These are phyloP conservation scores for Coffea eugenioides DNA, from an alignment of 257 asterid species.

Conservation along the genomic window DNA sequence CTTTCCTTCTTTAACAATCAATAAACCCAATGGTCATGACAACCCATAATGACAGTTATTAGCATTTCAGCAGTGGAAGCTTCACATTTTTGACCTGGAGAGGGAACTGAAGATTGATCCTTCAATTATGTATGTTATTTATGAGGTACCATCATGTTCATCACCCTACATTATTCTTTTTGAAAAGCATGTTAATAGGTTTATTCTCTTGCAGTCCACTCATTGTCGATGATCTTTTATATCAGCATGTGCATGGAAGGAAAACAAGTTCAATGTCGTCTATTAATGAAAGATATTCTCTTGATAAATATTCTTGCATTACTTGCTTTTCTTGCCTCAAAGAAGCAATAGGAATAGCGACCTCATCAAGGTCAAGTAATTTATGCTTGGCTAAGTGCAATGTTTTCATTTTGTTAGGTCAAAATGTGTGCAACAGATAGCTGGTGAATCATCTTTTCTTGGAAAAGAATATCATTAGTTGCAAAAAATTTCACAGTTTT, in stretches of 20 bases:
- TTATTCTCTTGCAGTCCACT: neutral
- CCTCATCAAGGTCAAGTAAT: neutral
- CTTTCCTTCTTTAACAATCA: neutral
- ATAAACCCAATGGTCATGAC: neutral
- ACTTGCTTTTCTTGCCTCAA: neutral
- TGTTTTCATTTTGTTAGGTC: neutral
- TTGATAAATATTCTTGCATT: neutral
- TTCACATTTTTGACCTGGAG: conserved; percentile 35
- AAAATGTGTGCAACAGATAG: neutral
- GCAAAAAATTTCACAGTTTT: neutral
- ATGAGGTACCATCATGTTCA: conserved; percentile 17
- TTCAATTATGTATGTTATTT: conserved; percentile 26
- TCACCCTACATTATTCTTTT: neutral
- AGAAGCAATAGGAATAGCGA: neutral
- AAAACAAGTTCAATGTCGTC: neutral
- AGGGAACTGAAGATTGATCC: conserved; percentile 28
- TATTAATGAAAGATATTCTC: neutral
- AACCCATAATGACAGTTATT: neutral
- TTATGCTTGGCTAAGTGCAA: neutral
- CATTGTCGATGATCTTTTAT: neutral
- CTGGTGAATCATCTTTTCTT: neutral
- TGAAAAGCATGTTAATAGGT: neutral
- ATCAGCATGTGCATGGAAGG: neutral
- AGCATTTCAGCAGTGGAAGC: conserved; percentile 29
- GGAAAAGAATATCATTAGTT: neutral